Percentiles rank a stretch among this genome's conserved stretches.
Evolutionary conservation across 164 flowering plant genomes (phyloP).

Genomic region (Macadamia tetraphylla): DNA sequence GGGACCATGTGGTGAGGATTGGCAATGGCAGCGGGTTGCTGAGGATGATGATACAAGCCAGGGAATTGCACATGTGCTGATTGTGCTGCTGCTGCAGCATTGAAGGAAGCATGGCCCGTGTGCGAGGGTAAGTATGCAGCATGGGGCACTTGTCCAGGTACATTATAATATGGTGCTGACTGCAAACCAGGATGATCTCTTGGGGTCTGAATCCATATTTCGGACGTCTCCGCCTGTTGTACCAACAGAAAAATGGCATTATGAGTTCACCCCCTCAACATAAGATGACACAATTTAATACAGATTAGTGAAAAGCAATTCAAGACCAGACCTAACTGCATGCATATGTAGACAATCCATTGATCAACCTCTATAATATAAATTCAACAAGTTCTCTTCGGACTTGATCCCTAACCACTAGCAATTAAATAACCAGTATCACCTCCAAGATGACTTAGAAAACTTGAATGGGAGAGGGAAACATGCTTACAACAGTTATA

Average conservation of each 20-base stretch:
- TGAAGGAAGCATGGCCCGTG: conserved; percentile 66
- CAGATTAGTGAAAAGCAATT: too few species aligned
- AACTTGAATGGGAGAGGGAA: too few species aligned
- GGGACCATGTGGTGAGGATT: conserved; percentile 73
- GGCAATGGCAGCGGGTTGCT: conserved; percentile 52
- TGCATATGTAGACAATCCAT: too few species aligned
- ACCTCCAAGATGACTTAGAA: too few species aligned
- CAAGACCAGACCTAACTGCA: too few species aligned
- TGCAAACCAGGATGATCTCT: conserved; percentile 71
- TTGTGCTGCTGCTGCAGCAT: conserved; percentile 50
- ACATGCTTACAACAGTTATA: too few species aligned
- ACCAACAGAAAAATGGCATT: neutral
- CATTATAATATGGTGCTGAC: conserved; percentile 67
- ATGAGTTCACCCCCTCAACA: neutral
- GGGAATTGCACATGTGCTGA: conserved; percentile 81
- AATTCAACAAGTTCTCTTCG: too few species aligned
- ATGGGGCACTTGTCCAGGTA: conserved; percentile 76
- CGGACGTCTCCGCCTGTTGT: conserved; percentile 80
- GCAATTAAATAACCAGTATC: too few species aligned
- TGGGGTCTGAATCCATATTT: conserved; percentile 82
- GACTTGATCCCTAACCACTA: too few species aligned
- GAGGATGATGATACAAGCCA: conserved; percentile 67
- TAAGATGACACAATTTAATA: too few species aligned
- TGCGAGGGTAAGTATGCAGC: conserved; percentile 78
- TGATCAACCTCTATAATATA: too few species aligned